phyloP scores from a whole-genome alignment of 139 green algal genomes.

The Micractinium conductrix region DNA sequence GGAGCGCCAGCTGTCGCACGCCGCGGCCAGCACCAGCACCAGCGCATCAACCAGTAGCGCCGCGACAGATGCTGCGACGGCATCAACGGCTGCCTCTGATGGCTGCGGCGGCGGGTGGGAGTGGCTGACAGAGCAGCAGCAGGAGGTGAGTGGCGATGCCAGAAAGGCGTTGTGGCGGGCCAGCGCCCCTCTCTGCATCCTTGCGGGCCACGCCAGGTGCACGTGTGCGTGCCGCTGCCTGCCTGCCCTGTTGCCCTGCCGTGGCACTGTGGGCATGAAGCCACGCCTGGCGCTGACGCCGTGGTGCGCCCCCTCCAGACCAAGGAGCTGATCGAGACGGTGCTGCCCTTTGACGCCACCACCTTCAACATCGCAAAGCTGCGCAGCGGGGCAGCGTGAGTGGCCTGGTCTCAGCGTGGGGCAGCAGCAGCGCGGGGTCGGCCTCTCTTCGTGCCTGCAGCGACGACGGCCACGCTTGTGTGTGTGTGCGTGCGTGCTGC shows the following conservation, averaged over 20 bases:
- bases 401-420: too few relatives aligned
- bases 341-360: conserved; percentile 88
- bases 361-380: conserved; percentile 68
- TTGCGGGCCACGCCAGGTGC: not conserved
- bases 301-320: conserved; percentile 30
- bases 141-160: conserved; percentile 40
- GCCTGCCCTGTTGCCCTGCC: not conserved
- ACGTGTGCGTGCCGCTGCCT: not conserved
- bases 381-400: conserved; percentile 50
- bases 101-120: not conserved
- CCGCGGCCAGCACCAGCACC: conserved; percentile 10
- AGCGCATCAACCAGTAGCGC: not conserved
- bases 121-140: conserved; percentile 35
- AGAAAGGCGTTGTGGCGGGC: too few relatives aligned
- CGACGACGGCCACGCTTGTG: too few relatives aligned
- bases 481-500: too few relatives aligned
- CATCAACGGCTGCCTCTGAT: too few relatives aligned
- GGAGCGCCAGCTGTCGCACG: not conserved
- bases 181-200: not conserved
- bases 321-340: conserved; percentile 60
- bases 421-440: too few relatives aligned
- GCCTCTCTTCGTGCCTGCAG: not conserved
- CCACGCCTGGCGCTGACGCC: too few relatives aligned
- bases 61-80: not conserved
- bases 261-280: too few relatives aligned